These are phyloP conservation scores for Paecilomyces sp. DNA, from an alignment of 2,329 filamentous ascomycete species.

Conservation along the genomic window DNA sequence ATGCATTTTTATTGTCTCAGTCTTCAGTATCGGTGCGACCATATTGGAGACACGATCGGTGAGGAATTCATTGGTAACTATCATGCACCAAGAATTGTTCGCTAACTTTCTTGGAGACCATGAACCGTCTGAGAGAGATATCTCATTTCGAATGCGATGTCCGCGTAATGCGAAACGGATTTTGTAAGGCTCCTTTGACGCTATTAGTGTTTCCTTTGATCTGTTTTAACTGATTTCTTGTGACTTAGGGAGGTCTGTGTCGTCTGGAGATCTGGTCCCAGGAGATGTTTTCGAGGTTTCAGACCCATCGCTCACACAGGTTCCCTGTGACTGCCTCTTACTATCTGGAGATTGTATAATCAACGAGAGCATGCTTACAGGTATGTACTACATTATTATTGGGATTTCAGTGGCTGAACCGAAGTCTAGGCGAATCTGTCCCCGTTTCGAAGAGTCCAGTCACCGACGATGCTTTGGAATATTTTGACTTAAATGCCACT, in stretches of 20 bases:
- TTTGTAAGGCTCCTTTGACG: slow-evolving; percentile 57
- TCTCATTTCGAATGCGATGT: slow-evolving; percentile 94
- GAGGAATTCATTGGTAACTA: slow-evolving; percentile 31
- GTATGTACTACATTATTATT: slow-evolving; percentile 21
- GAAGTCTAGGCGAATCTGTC: slow-evolving; percentile 69
- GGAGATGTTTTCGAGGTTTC: slow-evolving; percentile 96
- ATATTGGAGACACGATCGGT: slow-evolving; percentile 82
- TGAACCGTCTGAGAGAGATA: slow-evolving; percentile 82
- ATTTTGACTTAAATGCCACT: slow-evolving; percentile 70
- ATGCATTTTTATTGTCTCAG: slow-evolving; percentile 91
- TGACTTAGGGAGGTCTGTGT: slow-evolving; percentile 66
- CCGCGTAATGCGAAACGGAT: slow-evolving; percentile 84
- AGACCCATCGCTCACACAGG: slow-evolving; percentile 78
- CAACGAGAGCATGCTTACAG: slow-evolving; percentile 97
- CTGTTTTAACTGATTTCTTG: slow-evolving; percentile 3
- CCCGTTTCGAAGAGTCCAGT: slow-evolving; percentile 89
- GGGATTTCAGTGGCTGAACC: slow-evolving; percentile 12
- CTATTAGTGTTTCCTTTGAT: neutral
- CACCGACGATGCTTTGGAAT: slow-evolving; percentile 68
- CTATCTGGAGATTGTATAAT: slow-evolving; percentile 95
- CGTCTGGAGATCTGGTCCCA: slow-evolving; percentile 82
- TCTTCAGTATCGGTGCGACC: slow-evolving; percentile 83
- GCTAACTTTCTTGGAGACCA: slow-evolving; percentile 51
- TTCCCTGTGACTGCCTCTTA: slow-evolving; percentile 87
- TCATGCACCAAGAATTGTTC: slow-evolving; percentile 5